phyloP scores from a whole-genome alignment of 331 rosid species.

The Saraca asoca region DNA sequence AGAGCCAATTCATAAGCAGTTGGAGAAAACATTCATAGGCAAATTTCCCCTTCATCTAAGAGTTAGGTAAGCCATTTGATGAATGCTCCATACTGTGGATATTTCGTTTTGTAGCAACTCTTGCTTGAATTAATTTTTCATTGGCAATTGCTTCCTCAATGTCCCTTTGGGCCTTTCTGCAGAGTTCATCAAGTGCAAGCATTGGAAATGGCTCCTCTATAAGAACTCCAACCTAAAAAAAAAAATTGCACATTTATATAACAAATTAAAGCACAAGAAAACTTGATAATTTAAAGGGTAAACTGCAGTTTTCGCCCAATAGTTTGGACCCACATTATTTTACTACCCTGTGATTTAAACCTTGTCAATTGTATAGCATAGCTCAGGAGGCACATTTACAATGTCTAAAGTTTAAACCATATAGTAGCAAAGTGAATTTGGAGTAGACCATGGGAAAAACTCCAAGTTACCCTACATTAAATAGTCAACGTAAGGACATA shows the following conservation, averaged over 20 bases:
- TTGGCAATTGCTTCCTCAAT: constrained; percentile 61
- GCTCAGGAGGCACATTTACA: too few species aligned
- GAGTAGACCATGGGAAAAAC: too few species aligned
- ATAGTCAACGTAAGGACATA: constrained; percentile 26
- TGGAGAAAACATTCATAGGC: constrained; percentile 11
- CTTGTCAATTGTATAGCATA: too few species aligned
- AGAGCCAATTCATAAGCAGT: constrained; percentile 26
- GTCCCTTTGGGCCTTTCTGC: constrained; percentile 55
- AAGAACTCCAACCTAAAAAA: constrained; percentile 83
- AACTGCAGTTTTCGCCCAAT: too few species aligned
- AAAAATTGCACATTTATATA: constrained; percentile 23
- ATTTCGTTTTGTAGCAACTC: constrained; percentile 56
- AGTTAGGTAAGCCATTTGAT: constrained; percentile 72
- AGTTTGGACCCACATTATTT: too few species aligned
- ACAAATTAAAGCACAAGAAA: constrained; percentile 25
- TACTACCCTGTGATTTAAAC: too few species aligned
- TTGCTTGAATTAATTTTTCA: constrained; percentile 47
- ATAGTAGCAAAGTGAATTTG: too few species aligned
- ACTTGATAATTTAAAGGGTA: background rate
- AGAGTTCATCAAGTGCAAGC: constrained; percentile 82
- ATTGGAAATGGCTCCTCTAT: constrained; percentile 93
- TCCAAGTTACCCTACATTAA: background rate
- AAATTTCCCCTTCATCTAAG: constrained; percentile 38
- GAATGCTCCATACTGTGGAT: constrained; percentile 49
- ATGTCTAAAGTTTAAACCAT: too few species aligned